A percentile compares a stretch with the other conserved stretches of the same genome.
phyloP scores from a whole-genome alignment of 768 basidiomycete species.

The Albatrellus ellisii region DNA sequence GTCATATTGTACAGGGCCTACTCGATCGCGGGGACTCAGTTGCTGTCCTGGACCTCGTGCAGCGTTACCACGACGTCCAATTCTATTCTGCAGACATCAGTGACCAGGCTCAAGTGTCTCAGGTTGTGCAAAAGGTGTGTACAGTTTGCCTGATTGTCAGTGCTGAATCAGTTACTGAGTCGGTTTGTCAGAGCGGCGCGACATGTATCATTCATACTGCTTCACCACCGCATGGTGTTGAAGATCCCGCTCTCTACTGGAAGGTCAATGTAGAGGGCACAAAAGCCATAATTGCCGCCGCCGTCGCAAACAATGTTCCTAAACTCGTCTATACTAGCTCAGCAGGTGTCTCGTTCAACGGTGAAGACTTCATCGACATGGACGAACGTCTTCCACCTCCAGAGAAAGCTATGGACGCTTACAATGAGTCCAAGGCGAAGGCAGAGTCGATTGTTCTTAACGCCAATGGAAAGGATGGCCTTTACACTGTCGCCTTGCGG shows the following conservation, averaged over 20 bases:
- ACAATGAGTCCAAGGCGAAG: conserved; percentile 88
- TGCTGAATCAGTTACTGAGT: not conserved
- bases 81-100: conserved; percentile 90
- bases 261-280: conserved; percentile 95
- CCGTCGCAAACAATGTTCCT: conserved; percentile 52
- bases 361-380: conserved; percentile 63
- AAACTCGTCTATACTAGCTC: conserved; percentile 94
- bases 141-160: not conserved
- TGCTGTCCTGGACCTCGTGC: conserved; percentile 84
- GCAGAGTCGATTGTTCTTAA: conserved; percentile 75
- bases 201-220: conserved; percentile 96
- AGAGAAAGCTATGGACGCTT: conserved; percentile 68
- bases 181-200: conserved; percentile 57
- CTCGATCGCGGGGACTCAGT: conserved; percentile 69
- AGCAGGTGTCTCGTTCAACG: conserved; percentile 83
- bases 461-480: conserved; percentile 75
- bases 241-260: conserved; percentile 62
- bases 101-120: conserved; percentile 54
- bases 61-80: conserved; percentile 73
- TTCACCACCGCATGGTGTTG: conserved; percentile 59
- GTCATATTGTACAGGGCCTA: conserved; percentile 83
- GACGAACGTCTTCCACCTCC: conserved; percentile 82
- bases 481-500: conserved; percentile 81
- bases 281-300: conserved; percentile 70
- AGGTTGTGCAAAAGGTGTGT: conserved; percentile 62